Evolutionary conservation across 345 rosid genomes (phyloP), one percentile per base, ranked within the genome.

Genomic region (Excoecaria cochinchinensis): DNA sequence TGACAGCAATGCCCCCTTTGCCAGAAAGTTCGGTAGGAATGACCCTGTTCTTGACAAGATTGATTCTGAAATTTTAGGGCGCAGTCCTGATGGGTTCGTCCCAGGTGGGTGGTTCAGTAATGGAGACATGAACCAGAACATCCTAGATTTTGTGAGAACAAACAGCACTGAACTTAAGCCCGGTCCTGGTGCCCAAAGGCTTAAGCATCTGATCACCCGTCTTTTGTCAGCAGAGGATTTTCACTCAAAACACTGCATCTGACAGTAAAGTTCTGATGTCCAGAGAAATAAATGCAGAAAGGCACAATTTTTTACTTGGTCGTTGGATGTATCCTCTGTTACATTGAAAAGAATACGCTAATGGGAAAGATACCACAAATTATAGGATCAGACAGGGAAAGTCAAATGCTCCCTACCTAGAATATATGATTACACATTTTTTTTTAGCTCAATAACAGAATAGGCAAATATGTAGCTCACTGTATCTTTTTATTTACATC

Each of bases 1-100:
- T 13, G 78, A 87, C 50, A 94, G 97, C 85, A 86, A 86, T 50
- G 91, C 92, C 1, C 96, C 98, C 4, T 94, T 94, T 62, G 98
- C 97, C 0, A 79, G 98, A 70, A 94, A 92, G 82, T 90, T 92
- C 19, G 82, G 85, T 77, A 86, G 84, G 84, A 76, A 87, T 4
- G 93, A 87, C 14, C 71, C 86, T 3, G 89, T 90, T 39, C 90
- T 94, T 14, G 93, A 90, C 81, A 90, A 81, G 87, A 87, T 94
- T n/a, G 97, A 94, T 81, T 85, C 86, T 25, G 95, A 89, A 74
- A 87, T 94, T 62, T 82, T 92, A 72, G 88, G 89, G 9, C 84
- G 90, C 46, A 77, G 67, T 15, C 82, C 82, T 55, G 82, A 89
- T 65, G 87, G 86, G 59, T 93, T 91, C 72, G 83, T 88, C 4